Percentiles rank a stretch among this genome's conserved stretches.
phyloP scores from a whole-genome alignment of 106 monocot species.

The Cymbidium sinense region DNA sequence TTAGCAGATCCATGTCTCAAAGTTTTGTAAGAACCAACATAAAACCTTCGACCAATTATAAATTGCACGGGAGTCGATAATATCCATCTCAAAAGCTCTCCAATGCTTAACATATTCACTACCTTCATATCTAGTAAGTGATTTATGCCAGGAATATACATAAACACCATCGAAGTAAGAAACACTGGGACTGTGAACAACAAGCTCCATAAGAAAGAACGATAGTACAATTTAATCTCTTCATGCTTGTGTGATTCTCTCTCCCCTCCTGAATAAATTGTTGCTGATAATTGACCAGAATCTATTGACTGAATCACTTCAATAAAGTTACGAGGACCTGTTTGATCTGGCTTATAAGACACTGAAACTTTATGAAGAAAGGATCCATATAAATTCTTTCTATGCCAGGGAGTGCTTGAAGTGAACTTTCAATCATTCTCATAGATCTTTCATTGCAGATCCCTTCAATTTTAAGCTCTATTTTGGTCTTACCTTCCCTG shows the following conservation, averaged over 20 bases:
- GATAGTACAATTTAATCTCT: no score
- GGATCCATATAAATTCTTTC: no score
- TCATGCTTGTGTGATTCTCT: no score
- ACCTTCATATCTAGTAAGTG: constrained; percentile 32
- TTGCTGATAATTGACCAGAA: no score
- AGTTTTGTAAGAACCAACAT: constrained; percentile 18
- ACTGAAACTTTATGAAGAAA: no score
- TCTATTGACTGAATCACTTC: no score
- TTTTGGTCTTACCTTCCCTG: constrained; percentile 66
- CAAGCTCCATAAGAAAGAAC: constrained; percentile 71
- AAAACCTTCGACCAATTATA: constrained; percentile 22
- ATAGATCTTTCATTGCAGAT: no score
- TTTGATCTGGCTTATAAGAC: no score
- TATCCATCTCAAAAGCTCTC: constrained; percentile 16
- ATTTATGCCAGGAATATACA: constrained; percentile 29
- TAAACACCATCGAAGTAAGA: constrained; percentile 21
- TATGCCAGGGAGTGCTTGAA: no score
- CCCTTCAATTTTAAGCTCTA: constrained; percentile 75
- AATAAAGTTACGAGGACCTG: no score
- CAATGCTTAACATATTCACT: constrained; percentile 10
- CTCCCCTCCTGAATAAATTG: no score
- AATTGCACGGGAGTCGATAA: constrained; percentile 23
- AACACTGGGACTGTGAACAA: constrained; percentile 40
- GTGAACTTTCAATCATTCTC: no score
- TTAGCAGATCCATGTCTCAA: constrained; percentile 23